Evolutionary conservation across 2,329 filamentous ascomycete species (phyloP), one percentile per base, ranked within the genome.

Genomic region (Fusarium coffeatum): DNA sequence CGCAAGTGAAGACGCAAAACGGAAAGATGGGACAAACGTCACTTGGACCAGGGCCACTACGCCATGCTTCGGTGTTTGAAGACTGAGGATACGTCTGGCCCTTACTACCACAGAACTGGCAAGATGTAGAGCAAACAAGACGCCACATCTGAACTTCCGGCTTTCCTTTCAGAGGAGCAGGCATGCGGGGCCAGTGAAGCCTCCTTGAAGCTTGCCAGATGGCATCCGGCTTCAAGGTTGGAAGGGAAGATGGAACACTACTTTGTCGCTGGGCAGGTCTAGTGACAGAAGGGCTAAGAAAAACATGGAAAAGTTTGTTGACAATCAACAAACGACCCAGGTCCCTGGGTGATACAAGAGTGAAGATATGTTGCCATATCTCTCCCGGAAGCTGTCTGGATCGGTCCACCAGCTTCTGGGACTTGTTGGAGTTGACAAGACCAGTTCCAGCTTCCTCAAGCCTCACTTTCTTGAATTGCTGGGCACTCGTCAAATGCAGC

Each of bases 131-230:
- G 78, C 88, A 89, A 37, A 89, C 84, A 53, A 96, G 82, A 74
- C 87, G 87, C 87, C 93, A 93, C 92, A 94, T 94, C 43, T 90
- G 87, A 69, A 92, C 82, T 78, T 96, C 93, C 43, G 87, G 87
- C 76, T 86, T 87, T 61, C 84, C 86, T 55, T 83, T 81, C 51
- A 95, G 83, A 28, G 92, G 92, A 59, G 85, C 84, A 48, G 93
- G 93, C 82, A 94, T 88, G 70, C 86, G 86, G 27, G 88, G 88
- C 81, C 88, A 87, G 77, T 88, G 90, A 22, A 82, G 80, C 72
- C 89, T 89, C 75, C 92, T 88, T 73, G 92, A 91, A 70, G 84
- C 82, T 76, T 87, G 86, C 92, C 92, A 95, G 73, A 95, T 89
- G 49, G 82, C 80, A 76, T 93, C 88, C 73, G 91, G 88, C 75